Conservation (phyloP, 1,284 basidiomycete genomes). For the Ganoderma lingzhi region DNA sequence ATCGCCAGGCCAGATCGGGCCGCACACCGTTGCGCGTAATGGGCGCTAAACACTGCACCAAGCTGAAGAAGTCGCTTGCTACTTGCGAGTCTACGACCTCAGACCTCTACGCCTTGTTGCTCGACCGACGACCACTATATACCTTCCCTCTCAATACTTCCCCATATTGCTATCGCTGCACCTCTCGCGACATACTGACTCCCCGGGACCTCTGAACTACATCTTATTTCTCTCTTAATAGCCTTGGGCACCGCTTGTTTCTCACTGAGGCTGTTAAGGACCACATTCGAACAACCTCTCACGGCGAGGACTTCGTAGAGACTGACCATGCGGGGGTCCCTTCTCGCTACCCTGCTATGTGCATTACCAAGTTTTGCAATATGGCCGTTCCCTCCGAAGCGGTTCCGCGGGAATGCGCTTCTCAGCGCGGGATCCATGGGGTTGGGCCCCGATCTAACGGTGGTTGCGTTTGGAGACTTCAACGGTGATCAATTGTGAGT, state of each 20-base stretch:
- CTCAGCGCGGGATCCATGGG: conserved; percentile 86
- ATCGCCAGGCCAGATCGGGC: background rate
- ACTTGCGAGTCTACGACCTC: too few species aligned
- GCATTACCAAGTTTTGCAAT: conserved; percentile 41
- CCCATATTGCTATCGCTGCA: background rate
- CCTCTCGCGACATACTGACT: background rate
- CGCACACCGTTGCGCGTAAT: background rate
- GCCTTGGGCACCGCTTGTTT: background rate
- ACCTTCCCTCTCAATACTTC: background rate
- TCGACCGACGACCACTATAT: background rate
- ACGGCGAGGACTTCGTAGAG: background rate
- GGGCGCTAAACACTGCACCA: background rate
- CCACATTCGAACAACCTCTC: background rate
- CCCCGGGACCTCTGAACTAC: background rate
- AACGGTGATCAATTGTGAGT: conserved; percentile 94
- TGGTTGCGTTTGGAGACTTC: conserved; percentile 94
- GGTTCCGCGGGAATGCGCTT: conserved; percentile 88
- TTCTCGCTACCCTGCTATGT: conserved; percentile 10
- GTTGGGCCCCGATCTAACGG: conserved; percentile 71
- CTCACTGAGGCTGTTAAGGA: background rate
- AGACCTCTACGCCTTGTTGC: too few species aligned
- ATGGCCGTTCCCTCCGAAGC: conserved; percentile 87
- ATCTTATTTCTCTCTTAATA: background rate
- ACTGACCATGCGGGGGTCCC: background rate
- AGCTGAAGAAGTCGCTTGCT: too few species aligned